phyloP scores from a whole-genome alignment of 2,329 filamentous ascomycete species.

The Verticillium dahliae region DNA sequence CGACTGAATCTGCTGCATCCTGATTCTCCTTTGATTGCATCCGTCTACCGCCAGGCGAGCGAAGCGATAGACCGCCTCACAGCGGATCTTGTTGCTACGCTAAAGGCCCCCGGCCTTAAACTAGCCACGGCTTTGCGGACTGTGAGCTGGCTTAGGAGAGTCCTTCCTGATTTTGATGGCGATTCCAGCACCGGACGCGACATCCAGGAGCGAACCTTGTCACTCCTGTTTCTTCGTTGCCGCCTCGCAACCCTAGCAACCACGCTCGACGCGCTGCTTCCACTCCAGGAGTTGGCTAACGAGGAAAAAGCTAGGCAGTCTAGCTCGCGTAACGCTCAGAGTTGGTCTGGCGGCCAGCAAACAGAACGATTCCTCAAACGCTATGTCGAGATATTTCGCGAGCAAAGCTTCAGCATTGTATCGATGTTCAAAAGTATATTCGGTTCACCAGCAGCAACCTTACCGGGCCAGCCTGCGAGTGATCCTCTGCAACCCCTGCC shows the following conservation, averaged over 20 bases:
- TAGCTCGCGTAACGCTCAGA: slow-evolving; percentile 28
- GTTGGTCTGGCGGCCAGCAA: slow-evolving; percentile 73
- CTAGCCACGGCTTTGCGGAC: slow-evolving; percentile 86
- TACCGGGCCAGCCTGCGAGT: slow-evolving; percentile 9
- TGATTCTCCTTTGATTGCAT: slow-evolving; percentile 65
- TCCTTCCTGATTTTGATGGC: slow-evolving; percentile 65
- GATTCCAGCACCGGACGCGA: slow-evolving; percentile 5
- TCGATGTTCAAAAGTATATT: slow-evolving; percentile 93
- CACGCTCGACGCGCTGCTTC: slow-evolving; percentile 77
- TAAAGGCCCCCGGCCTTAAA: slow-evolving; percentile 75
- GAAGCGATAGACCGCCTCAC: slow-evolving; percentile 85
- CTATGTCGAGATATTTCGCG: slow-evolving; percentile 94
- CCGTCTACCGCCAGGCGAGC: slow-evolving; percentile 72
- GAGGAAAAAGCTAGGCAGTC: slow-evolving; percentile 59
- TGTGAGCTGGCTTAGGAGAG: slow-evolving; percentile 81
- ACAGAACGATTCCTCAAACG: slow-evolving; percentile 91
- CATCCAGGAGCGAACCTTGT: slow-evolving; percentile 60
- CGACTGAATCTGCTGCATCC: slow-evolving; percentile 79
- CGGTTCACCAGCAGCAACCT: slow-evolving; percentile 6
- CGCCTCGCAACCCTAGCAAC: slow-evolving; percentile 71
- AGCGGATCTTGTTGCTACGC: slow-evolving; percentile 69
- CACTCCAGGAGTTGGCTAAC: slow-evolving; percentile 81
- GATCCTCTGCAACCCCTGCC: slow-evolving; percentile 57
- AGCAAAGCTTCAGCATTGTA: slow-evolving; percentile 93
- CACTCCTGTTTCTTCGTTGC: slow-evolving; percentile 81